Base-by-base conservation (phyloP, 805 yeast species). In the Wickerhamiella lipophila region DNA sequence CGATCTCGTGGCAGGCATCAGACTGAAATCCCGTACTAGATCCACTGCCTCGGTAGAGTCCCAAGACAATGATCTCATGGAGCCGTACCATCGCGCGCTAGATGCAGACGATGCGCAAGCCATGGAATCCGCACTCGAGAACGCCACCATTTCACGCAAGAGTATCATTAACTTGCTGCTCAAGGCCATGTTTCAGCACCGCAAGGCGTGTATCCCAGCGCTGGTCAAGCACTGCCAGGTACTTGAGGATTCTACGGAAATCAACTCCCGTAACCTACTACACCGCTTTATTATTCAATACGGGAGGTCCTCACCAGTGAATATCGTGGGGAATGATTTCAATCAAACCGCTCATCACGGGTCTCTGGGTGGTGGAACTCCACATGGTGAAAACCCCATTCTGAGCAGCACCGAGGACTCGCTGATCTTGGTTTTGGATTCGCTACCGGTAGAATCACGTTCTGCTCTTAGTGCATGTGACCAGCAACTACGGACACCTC, bases 261-360 rank as follows among this genome's bases (percentile, higher is more conserved):
- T 88, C 40, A 78, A 81, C 49, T 84, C 84, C 15, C 73, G 96
- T 55, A 88, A 83, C 60, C 80, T 88, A 58, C 75, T 88, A 58
- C 97, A 88, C 62, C 85, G 84, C 55, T 82, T 80, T 58, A 78
- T 88, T 21, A 79, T 88, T 49, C 75, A 82, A 7, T 71, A 83
- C 50, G 95, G 95, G 3, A 79, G 85, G 11, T 44, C 57, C 7
- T 23, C 48, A 1, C 52, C 44, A 15, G 16, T 40, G 6, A 45
- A 45, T 27, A 42, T 48, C 18, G 50, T 42, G n/a, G 47, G 41
- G 12, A 26, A 38, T 26, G 50, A 42, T 26, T 34, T 34, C 43
- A 19, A 32, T 27, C 39, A 35, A 4, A 23, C 27, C 12, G 38
- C 50, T 5, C 43, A 27, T 3, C 42, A 42, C 13, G 40, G 46